Percentiles rank a stretch among this genome's conserved stretches.
These are phyloP conservation scores for Pseudevernia furfuracea DNA, from an alignment of 495 filamentous ascomycete species.

Conservation along the genomic window DNA sequence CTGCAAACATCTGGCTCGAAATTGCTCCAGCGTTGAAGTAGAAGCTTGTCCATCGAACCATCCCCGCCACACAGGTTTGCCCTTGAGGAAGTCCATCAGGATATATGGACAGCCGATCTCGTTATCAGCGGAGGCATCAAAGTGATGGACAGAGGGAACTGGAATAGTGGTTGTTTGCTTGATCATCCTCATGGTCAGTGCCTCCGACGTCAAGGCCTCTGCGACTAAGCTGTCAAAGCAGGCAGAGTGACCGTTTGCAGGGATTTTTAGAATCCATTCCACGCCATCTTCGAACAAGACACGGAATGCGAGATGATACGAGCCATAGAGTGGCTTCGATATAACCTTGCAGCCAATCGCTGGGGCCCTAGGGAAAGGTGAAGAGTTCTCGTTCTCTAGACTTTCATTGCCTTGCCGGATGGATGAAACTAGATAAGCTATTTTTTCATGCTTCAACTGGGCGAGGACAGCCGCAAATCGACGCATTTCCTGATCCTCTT, in stretches of 20 bases:
- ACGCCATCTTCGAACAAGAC: constrained; percentile 24
- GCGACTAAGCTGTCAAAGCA: constrained; percentile 19
- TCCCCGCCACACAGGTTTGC: constrained; percentile 25
- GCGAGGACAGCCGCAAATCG: too few species aligned
- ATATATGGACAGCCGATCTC: constrained; percentile 26
- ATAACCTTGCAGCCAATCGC: too few species aligned
- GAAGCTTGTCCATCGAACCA: constrained; percentile 25
- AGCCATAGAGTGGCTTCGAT: constrained; percentile 20
- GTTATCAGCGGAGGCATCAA: constrained; percentile 18
- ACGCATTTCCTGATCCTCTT: too few species aligned
- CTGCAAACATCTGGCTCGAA: constrained; percentile 26
- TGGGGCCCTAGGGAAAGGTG: too few species aligned
- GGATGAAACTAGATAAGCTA: too few species aligned
- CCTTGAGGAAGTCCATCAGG: constrained; percentile 29
- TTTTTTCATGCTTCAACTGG: too few species aligned
- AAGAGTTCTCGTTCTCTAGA: too few species aligned
- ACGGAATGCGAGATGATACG: constrained; percentile 25
- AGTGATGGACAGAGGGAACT: constrained; percentile 27
- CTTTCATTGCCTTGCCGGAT: too few species aligned
- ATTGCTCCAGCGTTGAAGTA: constrained; percentile 4
- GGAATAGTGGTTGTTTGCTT: constrained; percentile 27
- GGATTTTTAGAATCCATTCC: constrained; percentile 26
- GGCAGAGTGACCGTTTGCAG: constrained; percentile 20
- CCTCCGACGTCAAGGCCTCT: constrained; percentile 23
- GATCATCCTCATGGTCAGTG: constrained; percentile 24